A percentile compares a stretch with the other conserved stretches of the same genome.
Evolutionary conservation across 1,284 basidiomycete genomes (phyloP).

Genomic region (Singerocomus inundabilis): DNA sequence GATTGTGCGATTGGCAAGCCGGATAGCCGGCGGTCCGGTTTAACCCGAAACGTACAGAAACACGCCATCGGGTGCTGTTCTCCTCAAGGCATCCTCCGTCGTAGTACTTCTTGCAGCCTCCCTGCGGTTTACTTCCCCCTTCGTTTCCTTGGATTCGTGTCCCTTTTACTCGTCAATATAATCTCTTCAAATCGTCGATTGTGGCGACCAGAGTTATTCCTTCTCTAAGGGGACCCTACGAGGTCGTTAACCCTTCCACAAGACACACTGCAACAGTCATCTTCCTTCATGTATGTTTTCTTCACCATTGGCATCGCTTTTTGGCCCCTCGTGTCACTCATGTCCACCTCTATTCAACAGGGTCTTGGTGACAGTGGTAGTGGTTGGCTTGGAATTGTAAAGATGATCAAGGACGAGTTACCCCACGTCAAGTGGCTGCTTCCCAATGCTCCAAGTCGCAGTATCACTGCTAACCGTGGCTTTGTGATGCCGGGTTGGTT

Average conservation of each 20-base stretch:
- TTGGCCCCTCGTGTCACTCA: neutral
- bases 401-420: conserved; percentile 58
- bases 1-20: conserved; percentile 2
- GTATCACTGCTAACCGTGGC: conserved; percentile 67
- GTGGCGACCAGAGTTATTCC: conserved; percentile 30
- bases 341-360: conserved; percentile 35
- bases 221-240: conserved; percentile 33
- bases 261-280: conserved; percentile 87
- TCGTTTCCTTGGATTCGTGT: neutral
- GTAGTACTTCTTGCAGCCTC: conserved; percentile 5
- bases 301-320: conserved; percentile 7
- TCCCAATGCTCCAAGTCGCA: conserved; percentile 37
- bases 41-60: conserved; percentile 17
- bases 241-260: conserved; percentile 52
- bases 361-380: conserved; percentile 73
- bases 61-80: no score
- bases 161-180: neutral
- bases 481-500: conserved; percentile 75
- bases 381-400: conserved; percentile 79
- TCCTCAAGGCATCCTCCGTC: conserved; percentile 2
- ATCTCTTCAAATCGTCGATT: conserved; percentile 21
- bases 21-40: conserved; percentile 22
- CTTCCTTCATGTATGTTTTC: conserved; percentile 73
- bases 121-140: neutral
- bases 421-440: conserved; percentile 83